Conservation (phyloP, 208 protist genomes). For the Wallacemonas sp. region DNA sequence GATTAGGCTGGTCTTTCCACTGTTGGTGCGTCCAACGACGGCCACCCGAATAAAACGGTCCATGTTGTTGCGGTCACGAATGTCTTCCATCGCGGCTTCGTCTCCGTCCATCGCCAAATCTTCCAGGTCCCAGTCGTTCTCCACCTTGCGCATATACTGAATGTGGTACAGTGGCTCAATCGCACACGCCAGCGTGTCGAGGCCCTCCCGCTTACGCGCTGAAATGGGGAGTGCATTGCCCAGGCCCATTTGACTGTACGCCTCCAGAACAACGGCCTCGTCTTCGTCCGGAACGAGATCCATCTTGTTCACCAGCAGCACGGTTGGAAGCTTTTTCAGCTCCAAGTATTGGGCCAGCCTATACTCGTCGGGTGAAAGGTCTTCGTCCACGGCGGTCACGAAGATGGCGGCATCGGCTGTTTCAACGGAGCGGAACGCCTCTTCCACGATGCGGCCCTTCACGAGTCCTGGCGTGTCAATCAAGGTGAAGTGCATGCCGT, state of each 20-base stretch:
- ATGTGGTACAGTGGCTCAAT: constrained; percentile 84
- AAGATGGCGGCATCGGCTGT: constrained; percentile 85
- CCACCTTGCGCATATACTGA: constrained; percentile 66
- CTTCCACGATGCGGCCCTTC: constrained; percentile 73
- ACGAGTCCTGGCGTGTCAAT: constrained; percentile 91
- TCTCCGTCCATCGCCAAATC: constrained; percentile 83
- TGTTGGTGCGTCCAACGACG: constrained; percentile 92
- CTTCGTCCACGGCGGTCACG: constrained; percentile 69
- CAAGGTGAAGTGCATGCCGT: constrained; percentile 83
- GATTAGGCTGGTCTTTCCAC: constrained; percentile 93
- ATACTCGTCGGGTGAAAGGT: constrained; percentile 62
- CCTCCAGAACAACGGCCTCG: constrained; percentile 39
- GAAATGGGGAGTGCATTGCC: constrained; percentile 79
- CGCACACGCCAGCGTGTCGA: constrained; percentile 71
- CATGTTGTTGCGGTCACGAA: constrained; percentile 79
- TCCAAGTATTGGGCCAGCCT: constrained; percentile 65
- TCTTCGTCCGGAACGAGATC: constrained; percentile 66
- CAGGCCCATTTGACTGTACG: constrained; percentile 66
- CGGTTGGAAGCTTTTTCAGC: constrained; percentile 67
- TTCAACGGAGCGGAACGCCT: constrained; percentile 82
- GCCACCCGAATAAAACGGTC: constrained; percentile 89
- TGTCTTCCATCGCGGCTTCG: constrained; percentile 85
- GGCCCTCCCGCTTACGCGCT: constrained; percentile 52
- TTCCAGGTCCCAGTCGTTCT: constrained; percentile 91
- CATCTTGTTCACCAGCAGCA: constrained; percentile 90